A percentile compares a stretch with the other conserved stretches of the same genome.
These are phyloP conservation scores for Pleurotus tuber-regium DNA, from an alignment of 768 basidiomycete species.

Conservation along the genomic window DNA sequence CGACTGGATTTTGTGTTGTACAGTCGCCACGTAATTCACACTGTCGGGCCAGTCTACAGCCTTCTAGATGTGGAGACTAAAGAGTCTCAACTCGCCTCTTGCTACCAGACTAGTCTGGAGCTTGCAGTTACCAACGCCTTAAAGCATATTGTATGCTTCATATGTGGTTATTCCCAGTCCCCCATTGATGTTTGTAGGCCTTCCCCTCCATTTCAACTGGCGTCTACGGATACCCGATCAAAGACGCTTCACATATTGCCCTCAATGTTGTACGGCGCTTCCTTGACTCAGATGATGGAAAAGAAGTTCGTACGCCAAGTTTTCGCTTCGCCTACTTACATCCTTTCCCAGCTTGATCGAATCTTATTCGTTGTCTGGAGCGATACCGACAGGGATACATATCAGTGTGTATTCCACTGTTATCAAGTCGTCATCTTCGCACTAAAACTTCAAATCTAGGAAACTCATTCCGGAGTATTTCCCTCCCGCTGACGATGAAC, in stretches of 20 bases:
- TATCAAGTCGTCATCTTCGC: neutral
- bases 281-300: slow-evolving; percentile 50
- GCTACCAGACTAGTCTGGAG: slow-evolving; percentile 64
- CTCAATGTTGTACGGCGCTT: slow-evolving; percentile 55
- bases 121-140: slow-evolving; percentile 59
- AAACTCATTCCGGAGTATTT: slow-evolving; percentile 64
- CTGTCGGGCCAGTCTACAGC: slow-evolving; percentile 76
- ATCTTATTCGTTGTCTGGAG: slow-evolving; percentile 77
- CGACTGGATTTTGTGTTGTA: neutral
- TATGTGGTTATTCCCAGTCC: neutral
- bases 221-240: slow-evolving; percentile 75
- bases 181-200: slow-evolving; percentile 42
- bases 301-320: slow-evolving; percentile 34
- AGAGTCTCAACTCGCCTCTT: slow-evolving; percentile 58
- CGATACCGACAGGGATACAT: slow-evolving; percentile 58
- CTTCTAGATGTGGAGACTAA: slow-evolving; percentile 35
- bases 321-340: neutral
- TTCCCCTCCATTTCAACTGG: slow-evolving; percentile 82
- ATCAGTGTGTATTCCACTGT: slow-evolving; percentile 47
- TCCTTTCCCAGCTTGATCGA: slow-evolving; percentile 51
- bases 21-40: slow-evolving; percentile 74
- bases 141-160: slow-evolving; percentile 61
- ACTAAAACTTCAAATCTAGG: slow-evolving; percentile 20
- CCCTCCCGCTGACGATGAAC: slow-evolving; percentile 29
- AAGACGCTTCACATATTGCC: slow-evolving; percentile 70